Evolutionary conservation across 495 filamentous ascomycete genomes (phyloP), one percentile per base, ranked within the genome.

Genomic region (Bathelium albidoporum): DNA sequence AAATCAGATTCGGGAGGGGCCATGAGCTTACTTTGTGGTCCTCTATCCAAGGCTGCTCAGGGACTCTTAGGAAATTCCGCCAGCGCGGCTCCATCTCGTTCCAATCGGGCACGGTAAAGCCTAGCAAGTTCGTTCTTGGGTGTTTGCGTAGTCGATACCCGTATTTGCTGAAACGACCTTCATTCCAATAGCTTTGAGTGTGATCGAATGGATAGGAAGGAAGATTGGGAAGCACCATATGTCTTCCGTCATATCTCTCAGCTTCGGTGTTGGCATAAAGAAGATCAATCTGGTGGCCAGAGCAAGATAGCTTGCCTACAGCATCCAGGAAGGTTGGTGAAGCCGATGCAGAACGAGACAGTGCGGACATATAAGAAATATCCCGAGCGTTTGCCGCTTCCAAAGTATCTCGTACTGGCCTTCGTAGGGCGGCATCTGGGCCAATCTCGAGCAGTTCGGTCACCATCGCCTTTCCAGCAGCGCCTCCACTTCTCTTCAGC

Each of bases 111-210:
- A 74, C 73, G 5, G 75, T 71, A 11, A 75, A 70, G 0, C 85
- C 86, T 1, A 88, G 73, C 0, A 87, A 70, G 66, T 85, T 82
- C 36, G 81, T 81, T 5, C 78, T 72, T 1, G 73, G 67, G 20
- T 72, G 70, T 1, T 73, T 72, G 29, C 79, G 75, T 41, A 75
- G 73, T 53, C 82, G 78, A 65, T 83, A 82, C 34, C 34, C 34
- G 0, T 60, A 24, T 20, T 75, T 69, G n/a, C 78, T 81, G 64
- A 78, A 73, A 10, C 83, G 26, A 59, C 41, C 20, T 60, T 52
- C 53, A 58, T 61, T 28, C 61, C 65, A 44, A 63, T 53, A 22
- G 5, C 41, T 36, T 10, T 58, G 16, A 12, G 44, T 36, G 32
- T 59, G 44, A 22, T 64, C 20, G 52, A 43, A 61, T 16, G 59